phyloP scores from a whole-genome alignment of 2,329 filamentous ascomycete species.

The Nigrospora oryzae region DNA sequence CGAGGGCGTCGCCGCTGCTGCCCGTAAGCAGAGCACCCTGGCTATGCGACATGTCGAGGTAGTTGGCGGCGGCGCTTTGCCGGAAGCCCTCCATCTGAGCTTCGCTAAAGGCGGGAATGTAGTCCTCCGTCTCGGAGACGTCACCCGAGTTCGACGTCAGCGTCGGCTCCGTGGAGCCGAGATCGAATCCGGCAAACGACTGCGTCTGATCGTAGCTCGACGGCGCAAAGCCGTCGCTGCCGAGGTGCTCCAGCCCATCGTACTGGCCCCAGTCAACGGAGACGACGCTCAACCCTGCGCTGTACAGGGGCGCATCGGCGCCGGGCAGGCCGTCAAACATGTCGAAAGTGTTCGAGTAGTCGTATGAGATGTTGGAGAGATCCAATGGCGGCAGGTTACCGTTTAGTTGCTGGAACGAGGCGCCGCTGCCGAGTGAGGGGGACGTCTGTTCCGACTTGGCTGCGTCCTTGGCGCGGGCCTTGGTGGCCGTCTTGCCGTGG shows the following conservation, averaged over 20 bases:
- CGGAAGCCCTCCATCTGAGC: constrained; percentile 39
- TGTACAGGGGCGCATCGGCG: constrained; percentile 51
- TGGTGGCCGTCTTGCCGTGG: constrained; percentile 27
- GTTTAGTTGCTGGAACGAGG: constrained; percentile 43
- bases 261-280: constrained; percentile 47
- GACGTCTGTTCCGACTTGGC: constrained; percentile 56
- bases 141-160: constrained; percentile 56
- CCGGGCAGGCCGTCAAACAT: constrained; percentile 42
- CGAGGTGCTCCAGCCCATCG: constrained; percentile 36
- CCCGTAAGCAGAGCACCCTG: constrained; percentile 28
- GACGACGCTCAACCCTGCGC: constrained; percentile 49
- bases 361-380: constrained; percentile 45
- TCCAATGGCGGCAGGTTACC: constrained; percentile 49
- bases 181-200: constrained; percentile 38
- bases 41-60: constrained; percentile 35
- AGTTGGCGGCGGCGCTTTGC: constrained; percentile 37
- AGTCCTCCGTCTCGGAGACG: constrained; percentile 59
- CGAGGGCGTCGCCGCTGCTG: constrained; percentile 39
- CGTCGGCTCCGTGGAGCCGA: constrained; percentile 41
- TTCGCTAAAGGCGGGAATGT: constrained; percentile 31
- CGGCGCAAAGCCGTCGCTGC: constrained; percentile 19
- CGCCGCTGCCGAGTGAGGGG: constrained; percentile 39
- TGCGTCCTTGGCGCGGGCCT: constrained; percentile 25
- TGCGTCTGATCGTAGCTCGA: constrained; percentile 23
- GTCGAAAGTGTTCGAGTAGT: constrained; percentile 43